Evolutionary conservation across 495 filamentous ascomycete genomes (phyloP).

Genomic region (Aspergillus mulundensis): DNA sequence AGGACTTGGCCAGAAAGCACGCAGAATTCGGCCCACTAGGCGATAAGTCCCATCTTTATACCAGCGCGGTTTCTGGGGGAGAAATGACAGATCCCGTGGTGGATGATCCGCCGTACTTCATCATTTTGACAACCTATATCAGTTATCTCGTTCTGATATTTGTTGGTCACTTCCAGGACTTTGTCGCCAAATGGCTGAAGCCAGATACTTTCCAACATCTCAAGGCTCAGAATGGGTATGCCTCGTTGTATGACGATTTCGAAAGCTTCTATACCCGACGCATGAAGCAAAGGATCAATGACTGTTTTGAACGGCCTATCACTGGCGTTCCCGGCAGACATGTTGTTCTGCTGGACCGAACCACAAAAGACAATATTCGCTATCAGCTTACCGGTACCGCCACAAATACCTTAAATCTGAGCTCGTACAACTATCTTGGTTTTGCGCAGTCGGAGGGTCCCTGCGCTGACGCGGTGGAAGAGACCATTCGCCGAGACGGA

Average conservation of each 20-base stretch:
- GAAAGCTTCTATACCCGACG: conserved; percentile 91
- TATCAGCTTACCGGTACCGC: conserved; percentile 73
- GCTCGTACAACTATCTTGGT: conserved; percentile 91
- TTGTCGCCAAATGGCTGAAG: conserved; percentile 80
- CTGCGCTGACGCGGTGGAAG: conserved; percentile 83
- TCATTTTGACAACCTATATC: conserved; percentile 85
- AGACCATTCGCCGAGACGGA: conserved; percentile 68
- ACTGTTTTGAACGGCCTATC: conserved; percentile 81
- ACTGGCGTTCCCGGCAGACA: conserved; percentile 84
- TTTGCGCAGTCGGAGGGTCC: conserved; percentile 91
- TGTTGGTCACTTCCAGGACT: conserved; percentile 82
- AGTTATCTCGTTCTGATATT: conserved; percentile 85
- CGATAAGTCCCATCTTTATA: conserved; percentile 65
- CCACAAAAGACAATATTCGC: conserved; percentile 69
- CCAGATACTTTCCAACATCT: conserved; percentile 67
- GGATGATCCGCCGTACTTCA: conserved; percentile 86
- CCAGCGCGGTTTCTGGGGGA: conserved; percentile 65
- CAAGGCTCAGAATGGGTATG: conserved; percentile 71
- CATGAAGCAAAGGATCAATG: conserved; percentile 81
- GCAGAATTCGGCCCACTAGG: conserved; percentile 81
- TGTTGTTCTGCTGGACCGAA: conserved; percentile 77
- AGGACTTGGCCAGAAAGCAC: conserved; percentile 59
- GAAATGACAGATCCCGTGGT: conserved; percentile 67
- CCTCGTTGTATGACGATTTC: conserved; percentile 85
- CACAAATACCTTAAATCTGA: conserved; percentile 87